Percentiles rank a stretch among this genome's conserved stretches.
phyloP scores from a whole-genome alignment of 1,284 basidiomycete genomes.

The Dichomitus squalens region DNA sequence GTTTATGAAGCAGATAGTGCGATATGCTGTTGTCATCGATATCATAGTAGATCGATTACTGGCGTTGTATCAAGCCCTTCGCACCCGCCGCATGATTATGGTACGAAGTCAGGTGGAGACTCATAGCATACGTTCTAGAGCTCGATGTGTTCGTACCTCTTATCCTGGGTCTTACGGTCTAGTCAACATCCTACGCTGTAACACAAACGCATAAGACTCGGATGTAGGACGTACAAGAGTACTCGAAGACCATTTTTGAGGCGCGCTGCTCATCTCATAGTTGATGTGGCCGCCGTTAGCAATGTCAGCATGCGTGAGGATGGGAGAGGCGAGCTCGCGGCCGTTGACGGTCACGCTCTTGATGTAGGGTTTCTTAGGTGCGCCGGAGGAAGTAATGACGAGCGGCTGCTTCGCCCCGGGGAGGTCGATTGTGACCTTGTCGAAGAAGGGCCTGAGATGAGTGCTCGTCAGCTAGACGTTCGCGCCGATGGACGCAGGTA shows the following conservation, averaged over 20 bases:
- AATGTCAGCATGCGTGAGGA: conserved; percentile 62
- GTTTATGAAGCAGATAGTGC: no score
- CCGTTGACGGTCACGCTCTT: conserved; percentile 60
- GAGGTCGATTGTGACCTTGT: conserved; percentile 58
- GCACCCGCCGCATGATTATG: neutral
- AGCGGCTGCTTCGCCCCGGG: conserved; percentile 46
- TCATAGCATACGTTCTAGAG: neutral
- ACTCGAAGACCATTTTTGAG: conserved; percentile 35
- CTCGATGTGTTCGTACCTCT: conserved; percentile 9
- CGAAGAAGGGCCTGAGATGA: conserved; percentile 64
- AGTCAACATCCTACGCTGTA: neutral
- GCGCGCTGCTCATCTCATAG: conserved; percentile 66
- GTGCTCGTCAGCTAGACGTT: neutral
- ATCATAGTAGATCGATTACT: no score
- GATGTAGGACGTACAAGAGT: conserved; percentile 23
- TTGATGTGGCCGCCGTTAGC: conserved; percentile 55
- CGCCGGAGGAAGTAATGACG: conserved; percentile 55
- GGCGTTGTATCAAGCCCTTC: no score
- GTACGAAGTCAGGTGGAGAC: neutral
- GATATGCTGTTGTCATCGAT: no score
- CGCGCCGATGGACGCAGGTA: conserved; percentile 14
- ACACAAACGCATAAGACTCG: neutral
- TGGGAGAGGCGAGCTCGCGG: conserved; percentile 38
- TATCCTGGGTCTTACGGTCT: neutral
- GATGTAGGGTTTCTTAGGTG: conserved; percentile 59